Base-by-base conservation (phyloP, 139 green algal species). In the Closterium sp. region DNA sequence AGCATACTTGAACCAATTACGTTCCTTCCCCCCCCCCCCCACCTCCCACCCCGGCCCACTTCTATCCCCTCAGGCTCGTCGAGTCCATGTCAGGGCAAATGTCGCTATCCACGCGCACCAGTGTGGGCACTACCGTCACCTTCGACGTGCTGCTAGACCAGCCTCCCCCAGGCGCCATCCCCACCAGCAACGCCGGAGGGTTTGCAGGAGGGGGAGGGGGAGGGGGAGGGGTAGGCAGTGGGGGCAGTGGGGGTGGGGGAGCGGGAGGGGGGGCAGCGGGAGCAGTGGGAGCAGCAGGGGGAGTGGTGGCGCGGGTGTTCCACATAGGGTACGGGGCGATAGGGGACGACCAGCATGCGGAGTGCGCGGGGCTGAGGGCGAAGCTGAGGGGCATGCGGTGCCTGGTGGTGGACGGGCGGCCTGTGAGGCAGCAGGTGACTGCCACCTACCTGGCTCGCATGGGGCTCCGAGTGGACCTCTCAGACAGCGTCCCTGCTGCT, bases 361-460 rank as follows among this genome's bases (percentile, higher is more conserved):
- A 88, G 31, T 36, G 32, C 25, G 84, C 84, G 8, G 32, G 31
- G 8, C 31, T 38, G 31, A 35, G 84, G 31, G 84, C 84, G 30
- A 88, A 88, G 84, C 84, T 88, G 31, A 9, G 84, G 21, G 43
- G 88, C 5, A 35, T 88, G n/a, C 83, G 84, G n/a, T 55, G 33
- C 23, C 88, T 91, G 31, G 88, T 91, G 28, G 88, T 91, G 28
- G 88, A 91, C 34, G 88, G 36, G 23, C 30, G 16, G 34, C 88
- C 83, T 25, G 88, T 91, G 28, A n/a, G 88, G n/a, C 88, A 91
- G 30, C 88, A 91, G 88, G 88, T 91, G 64, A 66, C 84, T 34
- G 88, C 88, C 25, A 88, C 88, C 2, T 91, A 86, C 88, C 23
- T 91, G 55, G 76, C 34, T 9, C 33, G 36, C 31, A 76, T 91